Evolutionary conservation across 2,329 filamentous ascomycete genomes (phyloP).

Genomic region (Arthrobotrys sphaeroides): DNA sequence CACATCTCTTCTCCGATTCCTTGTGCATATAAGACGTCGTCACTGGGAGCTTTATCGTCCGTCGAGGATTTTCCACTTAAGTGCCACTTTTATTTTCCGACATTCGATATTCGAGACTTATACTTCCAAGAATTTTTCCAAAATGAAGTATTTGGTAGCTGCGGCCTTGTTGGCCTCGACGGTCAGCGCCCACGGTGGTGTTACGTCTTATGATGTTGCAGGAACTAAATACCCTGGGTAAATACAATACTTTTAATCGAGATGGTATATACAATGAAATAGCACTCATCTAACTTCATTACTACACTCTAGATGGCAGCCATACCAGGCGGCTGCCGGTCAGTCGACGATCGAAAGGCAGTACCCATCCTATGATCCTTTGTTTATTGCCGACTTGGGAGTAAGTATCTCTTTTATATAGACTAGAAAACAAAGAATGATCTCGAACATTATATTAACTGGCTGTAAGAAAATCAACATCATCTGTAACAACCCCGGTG

Average conservation of each 20-base stretch:
- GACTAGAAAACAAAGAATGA: too few relatives aligned
- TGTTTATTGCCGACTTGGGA: constrained; percentile 29
- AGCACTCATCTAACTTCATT: background rate
- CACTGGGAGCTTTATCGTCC: background rate
- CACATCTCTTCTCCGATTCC: constrained; percentile 12
- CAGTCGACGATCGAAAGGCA: constrained; percentile 43
- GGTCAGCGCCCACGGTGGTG: constrained; percentile 49
- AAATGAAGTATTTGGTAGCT: constrained; percentile 45
- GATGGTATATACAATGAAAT: background rate
- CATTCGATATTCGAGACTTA: background rate
- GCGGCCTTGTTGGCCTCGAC: constrained; percentile 48
- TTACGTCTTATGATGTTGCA: constrained; percentile 29
- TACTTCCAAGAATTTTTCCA: background rate
- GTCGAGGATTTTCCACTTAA: background rate
- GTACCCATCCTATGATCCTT: constrained; percentile 35
- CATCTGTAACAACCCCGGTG: constrained; percentile 45
- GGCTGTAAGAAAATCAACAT: constrained; percentile 35
- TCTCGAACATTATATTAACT: too few relatives aligned
- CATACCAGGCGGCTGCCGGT: constrained; percentile 32
- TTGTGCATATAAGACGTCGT: background rate
- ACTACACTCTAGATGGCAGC: constrained; percentile 45
- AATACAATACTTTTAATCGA: too few relatives aligned
- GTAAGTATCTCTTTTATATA: constrained; percentile 11
- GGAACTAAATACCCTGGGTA: constrained; percentile 38
- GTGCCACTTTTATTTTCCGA: constrained; percentile 1